Conservation (phyloP, 2,329 filamentous ascomycete species). For the Nothophoma quercina region DNA sequence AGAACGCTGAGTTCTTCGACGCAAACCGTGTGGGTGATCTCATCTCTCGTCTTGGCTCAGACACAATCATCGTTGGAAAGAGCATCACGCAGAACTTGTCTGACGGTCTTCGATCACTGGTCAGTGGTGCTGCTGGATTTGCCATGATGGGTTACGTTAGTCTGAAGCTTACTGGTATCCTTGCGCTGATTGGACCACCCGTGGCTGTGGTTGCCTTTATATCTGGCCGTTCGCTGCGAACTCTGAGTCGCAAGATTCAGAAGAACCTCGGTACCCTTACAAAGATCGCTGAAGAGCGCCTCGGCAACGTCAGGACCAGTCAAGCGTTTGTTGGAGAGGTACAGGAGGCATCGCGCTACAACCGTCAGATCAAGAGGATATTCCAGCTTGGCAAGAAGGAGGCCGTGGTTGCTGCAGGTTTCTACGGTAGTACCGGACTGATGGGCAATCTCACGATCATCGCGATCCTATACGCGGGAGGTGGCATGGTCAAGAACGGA, state of each 20-base stretch:
- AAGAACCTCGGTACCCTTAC: slow-evolving; percentile 91
- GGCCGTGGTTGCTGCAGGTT: slow-evolving; percentile 86
- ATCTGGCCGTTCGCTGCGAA: slow-evolving; percentile 88
- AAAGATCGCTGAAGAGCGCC: slow-evolving; percentile 96
- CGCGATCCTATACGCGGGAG: slow-evolving; percentile 86
- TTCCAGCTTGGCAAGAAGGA: slow-evolving; percentile 88
- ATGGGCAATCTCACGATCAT: slow-evolving; percentile 97
- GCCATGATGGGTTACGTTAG: slow-evolving; percentile 96
- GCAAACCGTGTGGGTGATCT: slow-evolving; percentile 96
- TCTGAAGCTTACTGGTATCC: slow-evolving; percentile 84
- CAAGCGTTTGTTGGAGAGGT: slow-evolving; percentile 96
- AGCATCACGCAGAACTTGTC: slow-evolving; percentile 98
- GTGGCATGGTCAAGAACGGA: slow-evolving; percentile 86
- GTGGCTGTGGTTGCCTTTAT: slow-evolving; percentile 90
- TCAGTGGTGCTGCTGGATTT: slow-evolving; percentile 90
- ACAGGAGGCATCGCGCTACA: slow-evolving; percentile 89
- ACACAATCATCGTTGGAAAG: slow-evolving; percentile 97
- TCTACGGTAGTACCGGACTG: slow-evolving; percentile 86
- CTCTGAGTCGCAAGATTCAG: slow-evolving; percentile 90
- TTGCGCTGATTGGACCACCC: slow-evolving; percentile 87
- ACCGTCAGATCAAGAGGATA: slow-evolving; percentile 88
- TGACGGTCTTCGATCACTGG: slow-evolving; percentile 88
- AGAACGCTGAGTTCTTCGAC: slow-evolving; percentile 98
- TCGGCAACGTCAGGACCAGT: slow-evolving; percentile 95
- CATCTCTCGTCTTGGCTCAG: slow-evolving; percentile 92